Conservation (phyloP, 108 stramenopile genomes). For the Cyclotella choctawhatcheeana region DNA sequence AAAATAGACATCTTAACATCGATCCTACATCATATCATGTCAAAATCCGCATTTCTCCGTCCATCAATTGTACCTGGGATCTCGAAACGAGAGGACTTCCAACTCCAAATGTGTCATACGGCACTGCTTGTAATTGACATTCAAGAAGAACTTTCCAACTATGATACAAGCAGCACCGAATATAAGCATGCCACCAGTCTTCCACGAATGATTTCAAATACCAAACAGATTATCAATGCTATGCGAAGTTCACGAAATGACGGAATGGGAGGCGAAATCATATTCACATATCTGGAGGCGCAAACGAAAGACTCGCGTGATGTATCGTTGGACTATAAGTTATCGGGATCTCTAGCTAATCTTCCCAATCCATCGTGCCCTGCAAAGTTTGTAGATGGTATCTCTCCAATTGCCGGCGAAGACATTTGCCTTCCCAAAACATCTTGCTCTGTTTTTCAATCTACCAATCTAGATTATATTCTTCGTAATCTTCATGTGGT, state of each 20-base stretch:
- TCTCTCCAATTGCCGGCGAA: slow-evolving; percentile 55
- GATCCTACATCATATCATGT: neutral
- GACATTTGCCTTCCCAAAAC: slow-evolving; percentile 77
- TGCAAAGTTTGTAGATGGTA: slow-evolving; percentile 43
- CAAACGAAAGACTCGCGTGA: slow-evolving; percentile 69
- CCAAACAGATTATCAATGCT: slow-evolving; percentile 43
- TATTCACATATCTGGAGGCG: slow-evolving; percentile 73
- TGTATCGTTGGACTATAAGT: slow-evolving; percentile 73
- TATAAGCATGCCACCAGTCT: slow-evolving; percentile 52
- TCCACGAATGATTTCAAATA: slow-evolving; percentile 62
- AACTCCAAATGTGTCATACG: slow-evolving; percentile 44
- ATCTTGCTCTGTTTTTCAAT: slow-evolving; percentile 71
- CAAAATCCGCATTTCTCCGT: slow-evolving; percentile 22
- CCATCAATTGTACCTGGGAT: slow-evolving; percentile 50
- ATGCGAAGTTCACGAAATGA: slow-evolving; percentile 55
- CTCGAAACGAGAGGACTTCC: slow-evolving; percentile 62
- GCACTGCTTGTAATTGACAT: slow-evolving; percentile 78
- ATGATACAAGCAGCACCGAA: slow-evolving; percentile 29
- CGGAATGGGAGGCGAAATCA: slow-evolving; percentile 59
- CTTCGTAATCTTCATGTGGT: slow-evolving; percentile 62
- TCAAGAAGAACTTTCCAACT: slow-evolving; percentile 56
- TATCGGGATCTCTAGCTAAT: slow-evolving; percentile 62
- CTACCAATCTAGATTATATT: slow-evolving; percentile 74
- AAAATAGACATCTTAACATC: too few relatives aligned
- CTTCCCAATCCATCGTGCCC: slow-evolving; percentile 50